A percentile compares a stretch with the other conserved stretches of the same genome.
These are phyloP conservation scores for Wallacemonas sp. DNA, from an alignment of 208 protist genomes.

Conservation along the genomic window DNA sequence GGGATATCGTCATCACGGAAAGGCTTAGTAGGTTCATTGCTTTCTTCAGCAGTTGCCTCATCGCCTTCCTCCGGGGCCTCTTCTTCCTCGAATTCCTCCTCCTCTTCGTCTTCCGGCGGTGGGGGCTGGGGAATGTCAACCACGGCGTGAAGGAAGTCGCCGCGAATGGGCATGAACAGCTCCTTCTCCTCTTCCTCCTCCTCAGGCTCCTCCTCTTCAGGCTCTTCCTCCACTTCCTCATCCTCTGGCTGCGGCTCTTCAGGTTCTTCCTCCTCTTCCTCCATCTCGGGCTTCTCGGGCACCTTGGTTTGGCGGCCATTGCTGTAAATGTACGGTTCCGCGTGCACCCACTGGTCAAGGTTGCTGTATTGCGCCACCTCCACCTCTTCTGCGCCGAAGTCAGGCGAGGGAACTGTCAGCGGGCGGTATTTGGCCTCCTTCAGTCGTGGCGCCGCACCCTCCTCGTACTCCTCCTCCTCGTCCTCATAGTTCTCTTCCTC, in stretches of 20 bases:
- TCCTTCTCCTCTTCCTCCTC: constrained; percentile 88
- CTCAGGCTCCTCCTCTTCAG: constrained; percentile 58
- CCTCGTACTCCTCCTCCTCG: constrained; percentile 83
- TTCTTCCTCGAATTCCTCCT: constrained; percentile 76
- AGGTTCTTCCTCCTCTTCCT: constrained; percentile 75
- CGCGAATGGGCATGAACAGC: constrained; percentile 77
- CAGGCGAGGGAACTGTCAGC: constrained; percentile 55
- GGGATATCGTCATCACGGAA: constrained; percentile 77
- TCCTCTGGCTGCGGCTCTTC: constrained; percentile 45
- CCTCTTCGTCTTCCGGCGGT: constrained; percentile 73
- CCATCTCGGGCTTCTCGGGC: constrained; percentile 75
- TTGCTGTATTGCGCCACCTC: constrained; percentile 74
- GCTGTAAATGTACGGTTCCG: constrained; percentile 73
- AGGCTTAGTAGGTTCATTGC: constrained; percentile 80
- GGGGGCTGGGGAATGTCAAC: constrained; percentile 87
- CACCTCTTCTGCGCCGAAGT: constrained; percentile 71
- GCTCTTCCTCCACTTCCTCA: constrained; percentile 62
- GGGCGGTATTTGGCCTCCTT: constrained; percentile 89
- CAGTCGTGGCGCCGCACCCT: constrained; percentile 36
- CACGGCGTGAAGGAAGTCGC: constrained; percentile 80
- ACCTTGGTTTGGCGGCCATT: constrained; percentile 92
- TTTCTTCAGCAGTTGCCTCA: constrained; percentile 33
- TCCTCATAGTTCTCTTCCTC: constrained; percentile 82
- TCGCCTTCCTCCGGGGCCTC: constrained; percentile 27
- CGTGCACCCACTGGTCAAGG: constrained; percentile 90